Evolutionary conservation across 768 basidiomycete species (phyloP), one percentile per base, ranked within the genome.

Genomic region (Chiua virens): DNA sequence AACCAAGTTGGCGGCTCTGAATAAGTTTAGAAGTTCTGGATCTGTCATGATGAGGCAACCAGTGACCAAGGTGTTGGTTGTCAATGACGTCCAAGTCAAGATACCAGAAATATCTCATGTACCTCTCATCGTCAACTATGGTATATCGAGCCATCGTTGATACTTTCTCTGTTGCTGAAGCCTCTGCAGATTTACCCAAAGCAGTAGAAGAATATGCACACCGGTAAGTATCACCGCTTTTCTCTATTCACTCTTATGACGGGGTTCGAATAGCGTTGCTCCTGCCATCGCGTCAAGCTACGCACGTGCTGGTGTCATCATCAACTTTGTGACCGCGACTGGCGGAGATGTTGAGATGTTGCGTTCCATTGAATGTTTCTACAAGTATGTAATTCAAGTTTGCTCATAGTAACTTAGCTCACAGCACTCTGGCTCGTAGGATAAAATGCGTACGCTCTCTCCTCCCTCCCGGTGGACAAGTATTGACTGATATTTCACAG

Each of bases 281-380:
- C 86, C 91, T 48, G 92, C 93, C 47, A 86, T 92, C 60, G 86
- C 91, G n/a, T 82, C 89, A 42, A 73, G 76, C 69, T 88, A 92
- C 66, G 80, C 86, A 36, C 86, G 92, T 46, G 88, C 92, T 49
- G 97, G 96, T 25, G 89, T 98, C 47, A 81, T 97, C 53, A 81
- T 99, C 65, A 98, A 96, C 70, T 94, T 98, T 61, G 95, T 98
- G 55, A 97, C 95, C 50, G 96, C 95, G 48, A 94, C 93, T 14
- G 94, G 95, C 27, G 95, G 94, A 37, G 96, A 98, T 68, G 95
- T 98, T 49, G 96, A 98, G 75, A 97, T 98, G 94, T 75, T 98
- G 55, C 83, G 96, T 64, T 91, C 90, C 60, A 98, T 98, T 78
- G 96, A 98, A 77, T 96, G 94, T 79, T 96, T 93, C 75, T 98